phyloP scores from a whole-genome alignment of 2,329 filamentous ascomycete species.

The Trichoderma endophyticum region DNA sequence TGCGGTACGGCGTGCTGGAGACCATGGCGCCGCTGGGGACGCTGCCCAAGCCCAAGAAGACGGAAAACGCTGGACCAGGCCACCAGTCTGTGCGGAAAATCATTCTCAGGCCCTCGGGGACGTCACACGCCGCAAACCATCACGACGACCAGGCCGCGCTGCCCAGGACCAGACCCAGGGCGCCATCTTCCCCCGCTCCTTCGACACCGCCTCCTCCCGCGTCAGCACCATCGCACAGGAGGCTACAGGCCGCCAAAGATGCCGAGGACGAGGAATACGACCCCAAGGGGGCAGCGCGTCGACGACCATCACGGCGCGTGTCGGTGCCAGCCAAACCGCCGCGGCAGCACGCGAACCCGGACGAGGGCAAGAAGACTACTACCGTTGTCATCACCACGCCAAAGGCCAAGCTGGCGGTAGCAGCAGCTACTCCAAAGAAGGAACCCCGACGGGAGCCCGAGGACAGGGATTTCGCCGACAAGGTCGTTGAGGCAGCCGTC shows the following conservation, averaged over 20 bases:
- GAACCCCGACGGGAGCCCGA: constrained; percentile 25
- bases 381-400: neutral
- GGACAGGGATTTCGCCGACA: constrained; percentile 47
- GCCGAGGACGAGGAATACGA: constrained; percentile 45
- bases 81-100: constrained; percentile 40
- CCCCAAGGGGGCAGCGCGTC: constrained; percentile 35
- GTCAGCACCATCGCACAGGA: constrained; percentile 23
- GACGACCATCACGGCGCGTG: constrained; percentile 34
- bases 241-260: constrained; percentile 27
- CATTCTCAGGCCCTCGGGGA: constrained; percentile 42
- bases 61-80: constrained; percentile 27
- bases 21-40: constrained; percentile 80
- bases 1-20: constrained; percentile 72
- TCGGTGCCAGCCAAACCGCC: constrained; percentile 29
- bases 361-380: constrained; percentile 13
- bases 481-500: constrained; percentile 56
- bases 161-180: constrained; percentile 5
- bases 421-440: constrained; percentile 20
- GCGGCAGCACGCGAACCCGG: constrained; percentile 21
- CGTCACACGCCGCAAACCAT: constrained; percentile 26
- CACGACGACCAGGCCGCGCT: constrained; percentile 17
- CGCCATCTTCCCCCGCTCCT: constrained; percentile 18
- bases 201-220: constrained; percentile 22
- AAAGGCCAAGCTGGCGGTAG: constrained; percentile 18
- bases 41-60: constrained; percentile 57